A percentile compares a stretch with the other conserved stretches of the same genome.
These are phyloP conservation scores for Amanita pseudoporphyria DNA, from an alignment of 768 basidiomycete species.

Conservation along the genomic window DNA sequence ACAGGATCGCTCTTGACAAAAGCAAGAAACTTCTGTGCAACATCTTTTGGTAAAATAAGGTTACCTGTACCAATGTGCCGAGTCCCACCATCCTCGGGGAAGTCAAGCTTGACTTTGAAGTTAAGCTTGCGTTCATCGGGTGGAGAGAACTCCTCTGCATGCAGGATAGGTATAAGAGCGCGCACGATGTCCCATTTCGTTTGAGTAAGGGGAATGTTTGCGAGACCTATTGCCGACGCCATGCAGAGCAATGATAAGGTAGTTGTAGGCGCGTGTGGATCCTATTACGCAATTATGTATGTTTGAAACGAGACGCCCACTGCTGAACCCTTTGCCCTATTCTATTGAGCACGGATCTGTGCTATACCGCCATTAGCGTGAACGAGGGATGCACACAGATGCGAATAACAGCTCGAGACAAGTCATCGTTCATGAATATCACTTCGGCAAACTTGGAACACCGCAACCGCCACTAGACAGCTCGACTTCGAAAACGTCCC, in stretches of 20 bases:
- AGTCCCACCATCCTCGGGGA: constrained; percentile 30
- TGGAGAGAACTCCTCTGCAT: constrained; percentile 40
- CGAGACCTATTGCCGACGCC: constrained; percentile 29
- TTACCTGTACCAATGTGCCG: constrained; percentile 46
- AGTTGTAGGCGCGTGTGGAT: constrained; percentile 1
- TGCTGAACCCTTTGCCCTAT: not conserved
- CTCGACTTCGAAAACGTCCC: not conserved
- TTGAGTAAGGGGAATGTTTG: constrained; percentile 28
- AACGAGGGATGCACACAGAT: not conserved
- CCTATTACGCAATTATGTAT: not conserved
- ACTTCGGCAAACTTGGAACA: not conserved
- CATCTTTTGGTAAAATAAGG: constrained; percentile 28
- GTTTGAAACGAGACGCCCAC: not conserved
- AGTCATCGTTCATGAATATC: constrained; percentile 4
- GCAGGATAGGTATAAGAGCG: constrained; percentile 45
- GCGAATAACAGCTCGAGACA: not conserved
- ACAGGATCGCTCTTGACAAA: constrained; percentile 34
- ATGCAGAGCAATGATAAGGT: constrained; percentile 5
- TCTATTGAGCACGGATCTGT: not conserved
- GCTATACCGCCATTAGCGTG: not conserved
- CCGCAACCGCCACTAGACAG: not conserved
- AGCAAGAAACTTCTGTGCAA: constrained; percentile 38
- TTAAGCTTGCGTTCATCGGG: constrained; percentile 35
- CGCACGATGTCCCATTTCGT: constrained; percentile 49
- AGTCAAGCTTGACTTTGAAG: constrained; percentile 46